These are phyloP conservation scores for Xerocomellus intermedius DNA, from an alignment of 768 basidiomycete genomes.

Conservation along the genomic window DNA sequence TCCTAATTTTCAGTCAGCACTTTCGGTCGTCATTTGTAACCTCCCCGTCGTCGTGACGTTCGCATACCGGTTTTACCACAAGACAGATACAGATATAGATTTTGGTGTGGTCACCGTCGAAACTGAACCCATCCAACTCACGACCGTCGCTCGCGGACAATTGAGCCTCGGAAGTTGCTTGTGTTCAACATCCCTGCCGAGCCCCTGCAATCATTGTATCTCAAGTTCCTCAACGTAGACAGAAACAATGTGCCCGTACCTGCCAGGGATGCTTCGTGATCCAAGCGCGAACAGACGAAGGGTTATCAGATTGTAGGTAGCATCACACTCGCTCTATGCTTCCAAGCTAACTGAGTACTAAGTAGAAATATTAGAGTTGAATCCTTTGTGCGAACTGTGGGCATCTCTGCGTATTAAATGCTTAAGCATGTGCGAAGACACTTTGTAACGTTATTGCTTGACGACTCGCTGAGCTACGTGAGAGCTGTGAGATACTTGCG, in stretches of 20 bases:
- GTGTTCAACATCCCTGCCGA: neutral
- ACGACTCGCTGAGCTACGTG: no score
- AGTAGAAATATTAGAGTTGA: no score
- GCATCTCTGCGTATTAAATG: no score
- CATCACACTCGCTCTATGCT: no score
- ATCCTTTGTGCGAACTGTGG: no score
- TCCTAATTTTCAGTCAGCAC: slow-evolving; percentile 12
- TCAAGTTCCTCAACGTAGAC: neutral
- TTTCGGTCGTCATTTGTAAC: slow-evolving; percentile 21
- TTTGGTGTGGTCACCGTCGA: neutral
- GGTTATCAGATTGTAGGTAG: neutral
- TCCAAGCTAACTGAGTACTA: no score
- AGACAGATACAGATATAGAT: slow-evolving; percentile 3
- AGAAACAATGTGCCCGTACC: no score
- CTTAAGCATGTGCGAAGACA: no score
- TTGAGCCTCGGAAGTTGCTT: neutral
- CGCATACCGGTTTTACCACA: slow-evolving; percentile 10
- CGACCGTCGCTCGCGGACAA: slow-evolving; percentile 9
- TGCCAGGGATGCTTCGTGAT: neutral
- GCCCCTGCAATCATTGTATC: neutral
- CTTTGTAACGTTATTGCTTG: no score
- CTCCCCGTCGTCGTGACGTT: slow-evolving; percentile 21
- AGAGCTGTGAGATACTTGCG: no score
- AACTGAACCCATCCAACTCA: slow-evolving; percentile 12
- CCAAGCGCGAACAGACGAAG: neutral